phyloP scores from a whole-genome alignment of 768 basidiomycete species.

The Macrolepiota dolichaula region DNA sequence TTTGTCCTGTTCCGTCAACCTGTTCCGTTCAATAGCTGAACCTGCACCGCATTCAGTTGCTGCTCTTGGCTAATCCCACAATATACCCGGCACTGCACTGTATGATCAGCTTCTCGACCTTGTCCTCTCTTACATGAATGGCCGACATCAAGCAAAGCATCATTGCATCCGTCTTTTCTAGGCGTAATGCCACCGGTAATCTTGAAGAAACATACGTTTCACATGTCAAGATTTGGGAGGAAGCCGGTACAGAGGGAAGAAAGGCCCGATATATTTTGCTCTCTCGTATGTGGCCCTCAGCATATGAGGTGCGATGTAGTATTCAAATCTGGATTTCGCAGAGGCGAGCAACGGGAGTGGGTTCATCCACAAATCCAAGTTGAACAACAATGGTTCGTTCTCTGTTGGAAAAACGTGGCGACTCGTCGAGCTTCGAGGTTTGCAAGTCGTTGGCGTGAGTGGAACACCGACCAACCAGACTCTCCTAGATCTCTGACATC shows the following conservation, averaged over 20 bases:
- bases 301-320: background rate
- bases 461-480: background rate
- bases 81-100: background rate
- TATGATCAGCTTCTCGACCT: constrained; percentile 5
- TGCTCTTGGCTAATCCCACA: too few species aligned
- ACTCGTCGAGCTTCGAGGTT: constrained; percentile 71
- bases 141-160: constrained; percentile 64
- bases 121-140: constrained; percentile 26
- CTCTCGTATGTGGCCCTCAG: constrained; percentile 58
- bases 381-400: constrained; percentile 91
- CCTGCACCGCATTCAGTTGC: background rate
- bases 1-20: constrained; percentile 1
- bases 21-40: background rate
- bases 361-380: constrained; percentile 93
- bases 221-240: constrained; percentile 94
- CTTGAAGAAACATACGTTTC: constrained; percentile 80
- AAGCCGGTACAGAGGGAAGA: constrained; percentile 61
- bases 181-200: constrained; percentile 57
- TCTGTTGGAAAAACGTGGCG: constrained; percentile 98
- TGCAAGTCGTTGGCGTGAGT: constrained; percentile 77
- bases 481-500: constrained; percentile 9
- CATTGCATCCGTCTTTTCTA: constrained; percentile 79
- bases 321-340: constrained; percentile 21
- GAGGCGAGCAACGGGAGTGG: constrained; percentile 61
- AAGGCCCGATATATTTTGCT: constrained; percentile 92